Evolutionary conservation across 1,284 basidiomycete species (phyloP).

Genomic region (Rhodotorula sp.): DNA sequence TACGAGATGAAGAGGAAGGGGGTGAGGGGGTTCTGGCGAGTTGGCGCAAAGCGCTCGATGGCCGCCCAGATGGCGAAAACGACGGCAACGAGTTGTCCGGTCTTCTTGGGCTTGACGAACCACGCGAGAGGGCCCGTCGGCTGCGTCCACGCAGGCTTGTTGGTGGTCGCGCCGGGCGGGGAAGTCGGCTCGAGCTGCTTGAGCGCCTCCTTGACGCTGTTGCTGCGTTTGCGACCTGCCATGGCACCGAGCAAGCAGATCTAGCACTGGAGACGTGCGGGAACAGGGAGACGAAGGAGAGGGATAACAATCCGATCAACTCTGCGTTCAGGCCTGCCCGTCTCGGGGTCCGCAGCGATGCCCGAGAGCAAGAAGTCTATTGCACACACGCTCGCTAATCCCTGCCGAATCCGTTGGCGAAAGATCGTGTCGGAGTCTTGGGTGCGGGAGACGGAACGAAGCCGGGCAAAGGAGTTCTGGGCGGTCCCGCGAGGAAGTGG

Average conservation of each 20-base stretch:
- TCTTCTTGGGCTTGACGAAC: conserved; percentile 29
- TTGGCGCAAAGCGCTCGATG: conserved; percentile 12
- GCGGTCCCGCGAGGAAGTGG: neutral
- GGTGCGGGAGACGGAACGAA: conserved; percentile 12
- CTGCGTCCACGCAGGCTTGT: conserved; percentile 9
- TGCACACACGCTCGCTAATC: neutral
- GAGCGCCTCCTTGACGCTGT: conserved; percentile 32
- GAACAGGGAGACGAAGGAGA: neutral
- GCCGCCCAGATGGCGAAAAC: conserved; percentile 17
- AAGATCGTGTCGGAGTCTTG: conserved; percentile 4
- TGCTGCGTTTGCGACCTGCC: conserved; percentile 26
- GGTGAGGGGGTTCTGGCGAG: conserved; percentile 65
- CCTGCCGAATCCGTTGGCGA: neutral
- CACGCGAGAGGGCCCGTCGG: conserved; percentile 27
- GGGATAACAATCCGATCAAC: neutral
- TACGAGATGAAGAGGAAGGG: conserved; percentile 75
- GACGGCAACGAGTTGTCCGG: conserved; percentile 24
- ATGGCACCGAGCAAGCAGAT: neutral
- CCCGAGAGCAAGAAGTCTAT: neutral
- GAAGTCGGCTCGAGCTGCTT: conserved; percentile 20
- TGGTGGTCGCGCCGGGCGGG: neutral
- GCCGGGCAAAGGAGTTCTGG: conserved; percentile 21
- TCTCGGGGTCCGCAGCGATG: neutral
- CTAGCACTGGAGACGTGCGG: no score
- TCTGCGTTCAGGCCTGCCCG: neutral